Evolutionary conservation across 2,329 filamentous ascomycete genomes (phyloP), one percentile per base, ranked within the genome.

Genomic region (Cercospora janseana): DNA sequence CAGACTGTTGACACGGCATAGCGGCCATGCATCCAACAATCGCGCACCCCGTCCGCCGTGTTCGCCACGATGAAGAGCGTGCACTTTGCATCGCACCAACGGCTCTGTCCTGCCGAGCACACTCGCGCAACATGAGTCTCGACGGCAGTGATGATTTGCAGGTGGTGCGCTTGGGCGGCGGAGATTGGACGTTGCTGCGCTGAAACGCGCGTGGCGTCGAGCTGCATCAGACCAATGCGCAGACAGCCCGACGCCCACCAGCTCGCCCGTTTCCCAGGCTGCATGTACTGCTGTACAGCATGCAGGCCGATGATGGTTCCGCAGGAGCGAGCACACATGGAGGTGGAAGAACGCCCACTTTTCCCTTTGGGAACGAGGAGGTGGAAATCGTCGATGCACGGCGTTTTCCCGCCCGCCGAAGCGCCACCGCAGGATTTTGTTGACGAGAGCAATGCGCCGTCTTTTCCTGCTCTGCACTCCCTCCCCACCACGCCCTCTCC

Each of bases 101-200:
- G 29, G 32, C 41, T 42, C 46, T n/a, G 27, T 48, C 28, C 46
- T 27, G 46, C 27, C 7, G 45, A 40, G 35, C 21, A 15, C 13
- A 16, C 23, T 41, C 26, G 35, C 16, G 42, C 46, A 42, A 12
- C 26, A 18, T 20, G 15, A 24, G 18, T 16, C 37, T 40, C 37
- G 46, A 20, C 27, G 28, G 13, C 15, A 7, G n/a, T 28, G 18
- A 16, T 29, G 27, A 42, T 41, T 37, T 32, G 35, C 35, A 28
- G 28, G 27, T 32, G 13, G 27, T n/a, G 10, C 43, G 10, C 18
- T 28, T 31, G n/a, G n/a, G n/a, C 24, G 12, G 7, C 26, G 41
- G 28, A 45, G 41, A 45, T 45, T 45, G 41, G 41, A 18, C 28
- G 41, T n/a, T n/a, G n/a, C n/a, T n/a, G n/a, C n/a, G n/a, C n/a